A percentile compares a stretch with the other conserved stretches of the same genome.
phyloP scores from a whole-genome alignment of 805 yeast species.

The Wickerhamiella sergipiensis region DNA sequence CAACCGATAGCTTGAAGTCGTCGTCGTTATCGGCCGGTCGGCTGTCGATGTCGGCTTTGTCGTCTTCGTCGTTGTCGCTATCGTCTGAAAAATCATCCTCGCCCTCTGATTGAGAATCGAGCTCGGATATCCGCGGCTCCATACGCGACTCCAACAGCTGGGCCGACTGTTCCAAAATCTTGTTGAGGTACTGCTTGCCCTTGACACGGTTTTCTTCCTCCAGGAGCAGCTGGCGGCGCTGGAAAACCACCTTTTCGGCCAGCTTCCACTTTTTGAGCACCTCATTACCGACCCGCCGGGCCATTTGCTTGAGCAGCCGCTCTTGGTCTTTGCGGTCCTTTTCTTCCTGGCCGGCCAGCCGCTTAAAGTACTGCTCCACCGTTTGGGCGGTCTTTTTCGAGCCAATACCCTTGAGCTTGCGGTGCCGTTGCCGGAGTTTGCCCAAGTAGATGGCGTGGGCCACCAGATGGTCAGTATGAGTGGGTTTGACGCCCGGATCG shows the following conservation, averaged over 20 bases:
- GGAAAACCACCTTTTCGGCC: conserved; percentile 66
- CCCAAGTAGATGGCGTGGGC: conserved; percentile 66
- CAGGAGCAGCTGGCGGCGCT: conserved; percentile 45
- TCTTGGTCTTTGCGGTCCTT: conserved; percentile 64
- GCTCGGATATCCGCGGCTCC: conserved; percentile 21
- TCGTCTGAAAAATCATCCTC: conserved; percentile 25
- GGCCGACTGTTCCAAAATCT: conserved; percentile 83
- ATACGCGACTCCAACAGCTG: conserved; percentile 78
- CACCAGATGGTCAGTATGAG: conserved; percentile 60
- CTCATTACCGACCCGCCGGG: conserved; percentile 69
- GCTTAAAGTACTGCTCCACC: conserved; percentile 77
- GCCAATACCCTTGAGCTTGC: conserved; percentile 49
- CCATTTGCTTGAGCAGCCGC: conserved; percentile 50
- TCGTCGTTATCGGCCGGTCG: conserved; percentile 22
- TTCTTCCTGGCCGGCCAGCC: conserved; percentile 80
- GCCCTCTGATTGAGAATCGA: conserved; percentile 19
- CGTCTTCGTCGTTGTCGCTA: conserved; percentile 19
- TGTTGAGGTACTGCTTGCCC: conserved; percentile 77
- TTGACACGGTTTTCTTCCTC: conserved; percentile 67
- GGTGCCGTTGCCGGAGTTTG: conserved; percentile 50
- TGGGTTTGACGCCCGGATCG: conserved; percentile 33
- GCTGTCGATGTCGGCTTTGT: conserved; percentile 18
- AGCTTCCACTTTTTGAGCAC: conserved; percentile 84
- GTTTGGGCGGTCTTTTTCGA: conserved; percentile 63
- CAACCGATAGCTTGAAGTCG: conserved; percentile 41